Evolutionary conservation across 2,329 filamentous ascomycete species (phyloP).

Genomic region (Alternaria novae-zelandiae): DNA sequence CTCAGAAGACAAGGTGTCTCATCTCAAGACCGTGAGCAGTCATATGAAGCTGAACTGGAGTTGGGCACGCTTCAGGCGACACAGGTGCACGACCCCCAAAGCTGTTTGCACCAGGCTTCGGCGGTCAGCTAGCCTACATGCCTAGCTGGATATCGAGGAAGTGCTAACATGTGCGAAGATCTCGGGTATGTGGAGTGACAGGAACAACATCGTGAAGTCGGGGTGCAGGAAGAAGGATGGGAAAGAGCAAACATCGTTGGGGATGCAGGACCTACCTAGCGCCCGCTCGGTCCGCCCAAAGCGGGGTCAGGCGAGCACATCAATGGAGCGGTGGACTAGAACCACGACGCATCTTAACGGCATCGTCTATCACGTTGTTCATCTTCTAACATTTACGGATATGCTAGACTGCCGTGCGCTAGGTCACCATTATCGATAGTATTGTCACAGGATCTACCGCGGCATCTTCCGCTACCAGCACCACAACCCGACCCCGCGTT

Average conservation of each 20-base stretch:
- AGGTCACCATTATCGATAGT: neutral
- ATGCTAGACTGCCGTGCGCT: neutral
- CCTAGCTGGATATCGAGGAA: neutral
- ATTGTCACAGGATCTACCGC: neutral
- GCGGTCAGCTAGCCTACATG: neutral
- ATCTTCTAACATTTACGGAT: neutral
- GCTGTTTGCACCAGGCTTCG: neutral
- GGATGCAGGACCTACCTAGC: neutral
- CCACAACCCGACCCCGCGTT: neutral
- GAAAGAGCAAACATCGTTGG: slow-evolving; percentile 4
- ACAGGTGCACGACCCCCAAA: neutral
- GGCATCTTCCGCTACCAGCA: neutral
- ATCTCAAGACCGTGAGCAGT: neutral
- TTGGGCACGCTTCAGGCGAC: neutral
- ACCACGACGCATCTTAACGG: neutral
- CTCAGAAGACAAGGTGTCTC: neutral
- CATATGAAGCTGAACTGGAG: neutral
- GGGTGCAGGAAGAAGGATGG: neutral
- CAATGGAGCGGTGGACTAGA: neutral
- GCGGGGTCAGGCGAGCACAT: neutral
- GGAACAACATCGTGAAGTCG: neutral
- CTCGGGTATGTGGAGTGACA: neutral
- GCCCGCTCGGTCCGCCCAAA: neutral
- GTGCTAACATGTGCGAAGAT: neutral
- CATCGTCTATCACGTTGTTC: neutral